Conservation (phyloP, 2,329 filamentous ascomycete species). For the Fusarium robinianum region DNA sequence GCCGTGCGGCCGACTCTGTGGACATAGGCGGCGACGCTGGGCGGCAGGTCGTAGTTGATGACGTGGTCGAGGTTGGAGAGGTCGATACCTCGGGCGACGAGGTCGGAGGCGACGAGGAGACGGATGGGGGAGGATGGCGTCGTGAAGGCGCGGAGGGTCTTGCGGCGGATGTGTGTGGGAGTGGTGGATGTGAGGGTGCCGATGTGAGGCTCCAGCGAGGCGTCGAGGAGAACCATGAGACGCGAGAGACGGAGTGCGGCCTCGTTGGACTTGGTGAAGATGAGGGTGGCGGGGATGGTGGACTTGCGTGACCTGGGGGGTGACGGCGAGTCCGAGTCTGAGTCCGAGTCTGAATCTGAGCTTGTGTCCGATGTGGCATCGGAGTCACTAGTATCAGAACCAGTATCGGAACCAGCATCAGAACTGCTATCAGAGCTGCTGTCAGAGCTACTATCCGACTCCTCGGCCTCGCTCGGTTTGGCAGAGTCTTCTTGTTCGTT, state of each 20-base stretch:
- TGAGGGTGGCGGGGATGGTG: slow-evolving; percentile 60
- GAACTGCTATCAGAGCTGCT: slow-evolving; percentile 33
- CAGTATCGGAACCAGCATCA: slow-evolving; percentile 40
- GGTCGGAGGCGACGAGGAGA: slow-evolving; percentile 86
- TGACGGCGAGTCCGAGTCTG: slow-evolving; percentile 35
- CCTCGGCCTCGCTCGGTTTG: slow-evolving; percentile 41
- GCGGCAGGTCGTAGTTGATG: slow-evolving; percentile 90
- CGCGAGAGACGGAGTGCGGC: slow-evolving; percentile 83
- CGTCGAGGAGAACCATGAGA: slow-evolving; percentile 70
- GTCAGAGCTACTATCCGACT: slow-evolving; percentile 39
- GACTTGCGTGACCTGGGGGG: slow-evolving; percentile 23
- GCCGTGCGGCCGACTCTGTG: slow-evolving; percentile 93
- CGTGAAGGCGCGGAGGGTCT: slow-evolving; percentile 69
- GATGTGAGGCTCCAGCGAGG: slow-evolving; percentile 59
- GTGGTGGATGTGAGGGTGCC: slow-evolving; percentile 78
- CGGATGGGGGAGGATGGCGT: slow-evolving; percentile 68
- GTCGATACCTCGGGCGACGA: slow-evolving; percentile 90
- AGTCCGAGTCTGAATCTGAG: slow-evolving; percentile 40
- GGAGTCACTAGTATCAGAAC: slow-evolving; percentile 41
- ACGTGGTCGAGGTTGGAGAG: slow-evolving; percentile 79
- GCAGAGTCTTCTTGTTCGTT: slow-evolving; percentile 9
- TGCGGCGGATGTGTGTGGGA: slow-evolving; percentile 70
- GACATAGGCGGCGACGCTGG: slow-evolving; percentile 80
- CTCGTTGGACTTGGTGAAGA: slow-evolving; percentile 93
- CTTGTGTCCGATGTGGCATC: slow-evolving; percentile 30